Evolutionary conservation across 495 filamentous ascomycete species (phyloP), one percentile per base, ranked within the genome.

Genomic region (Neurospora sp.): DNA sequence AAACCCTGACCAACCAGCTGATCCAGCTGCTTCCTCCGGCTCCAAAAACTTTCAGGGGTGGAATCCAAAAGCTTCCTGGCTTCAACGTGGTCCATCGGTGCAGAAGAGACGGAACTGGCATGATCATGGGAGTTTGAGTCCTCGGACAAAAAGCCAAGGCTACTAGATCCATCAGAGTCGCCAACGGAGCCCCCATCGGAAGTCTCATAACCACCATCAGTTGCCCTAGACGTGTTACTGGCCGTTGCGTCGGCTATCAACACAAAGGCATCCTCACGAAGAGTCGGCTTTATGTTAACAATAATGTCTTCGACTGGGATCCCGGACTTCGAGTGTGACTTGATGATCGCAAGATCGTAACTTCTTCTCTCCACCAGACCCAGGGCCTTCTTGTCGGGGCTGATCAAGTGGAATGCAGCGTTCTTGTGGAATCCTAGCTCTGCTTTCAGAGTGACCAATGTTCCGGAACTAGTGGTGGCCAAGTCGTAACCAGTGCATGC

Each of bases 301-400:
- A 59, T 1, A 2, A 71, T 27, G 1, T 66, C 31, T 11, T 53
- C 9, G 14, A 53, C n/a, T 7, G 5, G 46, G 3, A 53, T 5
- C 9, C 11, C 46, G 4, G 10, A 27, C 10, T 22, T 53, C 0
- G 46, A 0, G 27, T 59, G 20, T 9, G 42, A 20, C 41, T 48
- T 48, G 27, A 59, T 9, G 1, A 73, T 48, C 16, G 31, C 66
- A 18, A 73, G 72, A 42, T 73, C 68, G 72, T 73, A 73, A 1
- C 14, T 6, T 12, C 5, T 20, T 31, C 7, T 14, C 3, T 35
- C 40, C 3, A 35, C 4, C 18, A 73, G 66, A 16, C 72, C 72
- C 11, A 73, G 16, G 16, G 2, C 40, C 14, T 14, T 6, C 42
- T 53, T 59, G 31, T n/a, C 10, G 41, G 40, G n/a, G 22, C 18